Evolutionary conservation across 192 early-diverging fungal genomes (phyloP).

Genomic region (Helicostylum pulchrum): DNA sequence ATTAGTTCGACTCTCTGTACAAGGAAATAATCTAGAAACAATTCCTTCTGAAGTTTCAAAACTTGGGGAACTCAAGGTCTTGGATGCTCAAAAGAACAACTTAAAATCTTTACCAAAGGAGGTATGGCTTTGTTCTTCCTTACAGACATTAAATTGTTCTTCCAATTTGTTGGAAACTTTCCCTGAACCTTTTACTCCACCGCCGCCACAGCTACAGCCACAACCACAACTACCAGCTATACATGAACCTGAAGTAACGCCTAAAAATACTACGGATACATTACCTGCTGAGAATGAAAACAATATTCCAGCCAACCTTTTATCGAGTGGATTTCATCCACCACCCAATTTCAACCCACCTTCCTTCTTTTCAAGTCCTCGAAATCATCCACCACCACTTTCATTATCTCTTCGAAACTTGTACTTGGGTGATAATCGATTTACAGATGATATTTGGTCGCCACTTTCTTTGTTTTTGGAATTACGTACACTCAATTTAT

Average conservation of each 20-base stretch:
- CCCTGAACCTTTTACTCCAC: constrained; percentile 56
- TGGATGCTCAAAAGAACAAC: constrained; percentile 78
- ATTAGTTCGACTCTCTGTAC: constrained; percentile 55
- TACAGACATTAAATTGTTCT: constrained; percentile 68
- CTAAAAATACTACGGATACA: constrained; percentile 21
- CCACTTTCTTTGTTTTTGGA: constrained; percentile 70
- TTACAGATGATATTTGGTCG: constrained; percentile 79
- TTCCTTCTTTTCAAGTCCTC: constrained; percentile 46
- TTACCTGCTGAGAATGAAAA: background rate
- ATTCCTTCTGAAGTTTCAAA: constrained; percentile 66
- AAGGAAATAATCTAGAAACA: constrained; percentile 64
- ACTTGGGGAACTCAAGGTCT: constrained; percentile 54
- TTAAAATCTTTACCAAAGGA: constrained; percentile 65
- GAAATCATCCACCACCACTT: constrained; percentile 54
- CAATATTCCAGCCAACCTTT: constrained; percentile 39
- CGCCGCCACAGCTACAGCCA: too few species aligned
- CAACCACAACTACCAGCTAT: constrained; percentile 31
- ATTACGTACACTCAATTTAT: constrained; percentile 71
- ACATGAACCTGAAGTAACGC: constrained; percentile 20
- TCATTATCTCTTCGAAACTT: constrained; percentile 57
- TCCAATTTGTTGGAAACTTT: constrained; percentile 81
- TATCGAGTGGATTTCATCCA: constrained; percentile 14
- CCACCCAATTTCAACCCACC: constrained; percentile 47
- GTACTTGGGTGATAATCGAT: constrained; percentile 74
- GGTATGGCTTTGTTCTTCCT: constrained; percentile 73